Evolutionary conservation across 345 rosid genomes (phyloP).

Genomic region (Draba incana): DNA sequence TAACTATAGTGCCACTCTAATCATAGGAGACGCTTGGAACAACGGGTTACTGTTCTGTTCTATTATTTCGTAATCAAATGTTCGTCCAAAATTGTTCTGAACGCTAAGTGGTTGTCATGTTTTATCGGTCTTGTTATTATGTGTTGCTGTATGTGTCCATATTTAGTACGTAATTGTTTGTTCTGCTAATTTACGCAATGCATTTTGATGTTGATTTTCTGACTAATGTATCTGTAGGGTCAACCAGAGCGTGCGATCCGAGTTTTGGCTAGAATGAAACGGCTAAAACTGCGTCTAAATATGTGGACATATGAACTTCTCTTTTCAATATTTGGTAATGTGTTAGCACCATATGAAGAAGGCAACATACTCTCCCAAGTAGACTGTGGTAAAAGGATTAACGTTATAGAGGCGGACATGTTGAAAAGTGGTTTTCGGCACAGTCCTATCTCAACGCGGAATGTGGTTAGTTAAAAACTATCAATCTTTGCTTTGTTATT

Average conservation of each 20-base stretch:
- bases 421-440: conserved; percentile 65
- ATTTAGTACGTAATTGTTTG: background rate
- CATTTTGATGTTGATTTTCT: conserved; percentile 28
- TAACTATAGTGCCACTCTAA: conserved; percentile 10
- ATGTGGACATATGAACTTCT: conserved; percentile 66
- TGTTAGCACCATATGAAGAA: conserved; percentile 73
- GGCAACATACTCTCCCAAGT: conserved; percentile 60
- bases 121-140: conserved; percentile 13
- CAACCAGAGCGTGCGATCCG: conserved; percentile 77
- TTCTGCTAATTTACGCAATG: background rate
- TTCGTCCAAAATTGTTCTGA: background rate
- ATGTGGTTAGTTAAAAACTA: conserved; percentile 56
- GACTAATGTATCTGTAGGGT: conserved; percentile 52
- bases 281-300: conserved; percentile 58
- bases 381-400: conserved; percentile 65
- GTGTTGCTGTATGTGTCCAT: conserved; percentile 5
- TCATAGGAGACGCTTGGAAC: background rate
- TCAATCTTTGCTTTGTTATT: conserved; percentile 2
- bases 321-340: conserved; percentile 74
- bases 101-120: background rate
- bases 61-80: background rate
- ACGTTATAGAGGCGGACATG: conserved; percentile 78
- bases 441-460: conserved; percentile 56
- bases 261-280: conserved; percentile 72
- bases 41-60: conserved; percentile 16